Conservation (phyloP, 2,329 filamentous ascomycete genomes). For the Cryoendolithus antarcticus region DNA sequence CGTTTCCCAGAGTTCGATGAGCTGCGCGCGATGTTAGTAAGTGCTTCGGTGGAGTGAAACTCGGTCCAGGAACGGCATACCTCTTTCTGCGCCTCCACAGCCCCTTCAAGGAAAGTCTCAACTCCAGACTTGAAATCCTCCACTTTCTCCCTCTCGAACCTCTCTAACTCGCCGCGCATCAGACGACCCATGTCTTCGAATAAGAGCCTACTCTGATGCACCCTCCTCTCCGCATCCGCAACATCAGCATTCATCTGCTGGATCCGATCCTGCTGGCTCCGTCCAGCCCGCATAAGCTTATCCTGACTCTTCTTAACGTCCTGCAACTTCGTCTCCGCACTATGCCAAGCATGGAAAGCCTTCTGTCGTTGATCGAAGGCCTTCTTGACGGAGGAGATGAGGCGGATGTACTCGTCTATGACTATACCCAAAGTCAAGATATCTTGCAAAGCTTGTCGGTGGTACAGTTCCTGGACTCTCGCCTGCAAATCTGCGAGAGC, state of each 20-base stretch:
- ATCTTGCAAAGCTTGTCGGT: slow-evolving; percentile 93
- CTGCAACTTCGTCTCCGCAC: slow-evolving; percentile 75
- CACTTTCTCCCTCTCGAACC: slow-evolving; percentile 94
- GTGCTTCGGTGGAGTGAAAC: slow-evolving; percentile 5
- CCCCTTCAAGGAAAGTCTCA: slow-evolving; percentile 92
- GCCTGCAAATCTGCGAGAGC: slow-evolving; percentile 87
- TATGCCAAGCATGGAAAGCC: slow-evolving; percentile 88
- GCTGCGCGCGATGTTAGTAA: slow-evolving; percentile 31
- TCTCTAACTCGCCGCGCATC: slow-evolving; percentile 81
- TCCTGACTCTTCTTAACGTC: slow-evolving; percentile 85
- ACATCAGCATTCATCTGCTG: slow-evolving; percentile 90
- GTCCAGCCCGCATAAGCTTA: slow-evolving; percentile 86
- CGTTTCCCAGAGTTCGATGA: slow-evolving; percentile 92
- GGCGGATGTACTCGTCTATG: slow-evolving; percentile 92
- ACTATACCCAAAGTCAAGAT: slow-evolving; percentile 93
- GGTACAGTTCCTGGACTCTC: slow-evolving; percentile 88
- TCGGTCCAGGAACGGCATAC: slow-evolving; percentile 42
- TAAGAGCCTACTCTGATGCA: slow-evolving; percentile 75
- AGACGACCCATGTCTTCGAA: slow-evolving; percentile 97
- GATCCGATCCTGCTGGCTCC: slow-evolving; percentile 88
- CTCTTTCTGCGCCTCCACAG: slow-evolving; percentile 97
- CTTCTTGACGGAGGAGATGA: slow-evolving; percentile 90
- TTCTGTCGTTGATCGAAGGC: slow-evolving; percentile 90
- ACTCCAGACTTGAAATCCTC: slow-evolving; percentile 98
- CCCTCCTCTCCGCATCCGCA: slow-evolving; percentile 83